These are phyloP conservation scores for Hondaea fermentalgiana DNA, from an alignment of 108 stramenopile species.

Conservation along the genomic window DNA sequence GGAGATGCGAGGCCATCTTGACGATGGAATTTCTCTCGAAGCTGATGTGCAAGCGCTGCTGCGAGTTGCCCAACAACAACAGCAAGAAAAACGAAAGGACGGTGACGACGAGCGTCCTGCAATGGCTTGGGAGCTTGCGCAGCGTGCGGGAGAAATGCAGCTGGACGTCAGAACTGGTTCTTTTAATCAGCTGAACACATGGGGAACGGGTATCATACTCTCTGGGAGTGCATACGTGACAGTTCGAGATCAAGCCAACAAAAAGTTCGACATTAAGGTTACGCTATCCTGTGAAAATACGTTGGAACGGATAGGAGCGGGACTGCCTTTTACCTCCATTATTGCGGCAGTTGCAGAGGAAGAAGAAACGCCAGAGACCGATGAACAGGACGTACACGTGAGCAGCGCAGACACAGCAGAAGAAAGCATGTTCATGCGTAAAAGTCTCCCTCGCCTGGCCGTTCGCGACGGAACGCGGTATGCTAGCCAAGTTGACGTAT, in stretches of 20 bases:
- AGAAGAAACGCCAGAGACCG: background rate
- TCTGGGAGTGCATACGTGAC: background rate
- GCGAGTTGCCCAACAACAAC: no score
- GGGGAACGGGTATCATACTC: background rate
- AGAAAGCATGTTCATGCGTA: background rate
- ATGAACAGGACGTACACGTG: background rate
- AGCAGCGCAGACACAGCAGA: background rate
- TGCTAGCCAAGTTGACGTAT: background rate
- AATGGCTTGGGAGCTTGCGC: background rate
- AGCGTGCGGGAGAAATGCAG: background rate
- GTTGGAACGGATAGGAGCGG: background rate
- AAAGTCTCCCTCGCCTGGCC: background rate
- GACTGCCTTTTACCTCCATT: background rate
- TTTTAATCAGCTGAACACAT: background rate
- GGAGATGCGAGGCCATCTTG: background rate
- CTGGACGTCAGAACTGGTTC: background rate
- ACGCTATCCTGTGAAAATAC: background rate
- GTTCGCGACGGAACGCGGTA: background rate
- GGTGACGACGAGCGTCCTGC: background rate
- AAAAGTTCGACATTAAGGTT: background rate
- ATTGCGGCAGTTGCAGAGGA: background rate
- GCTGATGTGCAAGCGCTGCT: background rate
- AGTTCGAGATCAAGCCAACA: background rate
- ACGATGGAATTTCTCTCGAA: background rate
- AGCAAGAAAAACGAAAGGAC: background rate